phyloP scores from a whole-genome alignment of 257 asterid species.

The Solanum pimpinellifolium region DNA sequence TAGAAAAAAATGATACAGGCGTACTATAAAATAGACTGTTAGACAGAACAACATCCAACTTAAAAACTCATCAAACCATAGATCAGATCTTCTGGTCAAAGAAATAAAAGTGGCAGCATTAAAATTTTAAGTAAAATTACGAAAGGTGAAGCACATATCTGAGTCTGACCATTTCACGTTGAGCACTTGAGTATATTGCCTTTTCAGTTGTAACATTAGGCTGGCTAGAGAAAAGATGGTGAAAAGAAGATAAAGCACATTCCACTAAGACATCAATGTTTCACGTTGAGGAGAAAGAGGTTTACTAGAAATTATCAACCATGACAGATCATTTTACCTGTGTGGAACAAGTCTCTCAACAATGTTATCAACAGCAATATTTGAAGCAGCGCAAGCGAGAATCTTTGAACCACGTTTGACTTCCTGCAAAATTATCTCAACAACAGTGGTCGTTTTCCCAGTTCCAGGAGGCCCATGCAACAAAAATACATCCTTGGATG shows the following conservation, averaged over 20 bases:
- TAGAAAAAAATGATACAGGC: neutral
- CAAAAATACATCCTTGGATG: constrained; percentile 89
- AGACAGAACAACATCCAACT: neutral
- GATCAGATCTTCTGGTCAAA: neutral
- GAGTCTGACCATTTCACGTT: neutral
- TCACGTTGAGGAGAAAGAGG: neutral
- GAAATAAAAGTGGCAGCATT: neutral
- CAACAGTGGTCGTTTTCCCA: constrained; percentile 97
- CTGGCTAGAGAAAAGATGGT: neutral
- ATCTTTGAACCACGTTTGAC: constrained; percentile 87
- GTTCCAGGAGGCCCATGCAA: constrained; percentile 99
- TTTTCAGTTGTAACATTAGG: neutral
- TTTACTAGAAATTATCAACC: neutral
- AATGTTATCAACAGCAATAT: constrained; percentile 96
- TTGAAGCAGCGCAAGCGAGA: constrained; percentile 98
- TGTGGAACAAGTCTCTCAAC: constrained; percentile 96
- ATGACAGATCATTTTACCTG: constrained; percentile 30
- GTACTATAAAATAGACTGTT: neutral
- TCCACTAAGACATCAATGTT: neutral
- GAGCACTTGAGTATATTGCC: neutral
- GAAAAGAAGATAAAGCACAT: neutral
- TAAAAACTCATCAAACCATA: neutral
- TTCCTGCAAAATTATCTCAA: constrained; percentile 92
- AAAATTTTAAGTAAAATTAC: neutral
- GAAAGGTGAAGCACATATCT: neutral